Percentiles rank a stretch among this genome's conserved stretches.
Conservation (phyloP, 176 grass and related monocot species). For the Bothriochloa decipiens region DNA sequence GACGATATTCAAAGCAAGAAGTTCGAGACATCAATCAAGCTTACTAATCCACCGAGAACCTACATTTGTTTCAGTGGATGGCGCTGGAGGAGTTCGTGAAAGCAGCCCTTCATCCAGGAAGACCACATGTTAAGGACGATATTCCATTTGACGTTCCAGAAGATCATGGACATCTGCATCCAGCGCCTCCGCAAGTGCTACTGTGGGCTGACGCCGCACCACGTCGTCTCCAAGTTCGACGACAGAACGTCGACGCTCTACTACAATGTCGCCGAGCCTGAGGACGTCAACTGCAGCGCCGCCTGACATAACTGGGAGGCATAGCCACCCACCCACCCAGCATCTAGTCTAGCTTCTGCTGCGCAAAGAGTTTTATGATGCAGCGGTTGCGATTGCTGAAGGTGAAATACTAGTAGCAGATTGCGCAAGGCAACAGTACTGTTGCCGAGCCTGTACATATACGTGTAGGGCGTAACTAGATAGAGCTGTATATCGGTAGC, state of each 20-base stretch:
- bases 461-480: background rate
- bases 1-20: background rate
- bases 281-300: constrained; percentile 68
- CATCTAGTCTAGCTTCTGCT: background rate
- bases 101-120: constrained; percentile 85
- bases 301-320: constrained; percentile 15
- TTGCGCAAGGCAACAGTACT: background rate
- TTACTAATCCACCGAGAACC: background rate
- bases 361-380: background rate
- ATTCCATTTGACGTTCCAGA: no score
- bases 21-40: background rate
- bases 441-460: constrained; percentile 42
- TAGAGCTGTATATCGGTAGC: background rate
- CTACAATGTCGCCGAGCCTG: constrained; percentile 68
- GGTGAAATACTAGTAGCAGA: background rate
- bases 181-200: constrained; percentile 80
- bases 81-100: constrained; percentile 71
- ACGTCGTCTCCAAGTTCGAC: constrained; percentile 89
- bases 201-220: constrained; percentile 81
- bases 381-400: background rate
- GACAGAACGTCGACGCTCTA: constrained; percentile 75
- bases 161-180: constrained; percentile 91
- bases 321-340: no score
- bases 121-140: constrained; percentile 99
- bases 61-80: constrained; percentile 71